These are phyloP conservation scores for Xenosphaeropsis pyriputrescens DNA, from an alignment of 2,329 filamentous ascomycete genomes.

Conservation along the genomic window DNA sequence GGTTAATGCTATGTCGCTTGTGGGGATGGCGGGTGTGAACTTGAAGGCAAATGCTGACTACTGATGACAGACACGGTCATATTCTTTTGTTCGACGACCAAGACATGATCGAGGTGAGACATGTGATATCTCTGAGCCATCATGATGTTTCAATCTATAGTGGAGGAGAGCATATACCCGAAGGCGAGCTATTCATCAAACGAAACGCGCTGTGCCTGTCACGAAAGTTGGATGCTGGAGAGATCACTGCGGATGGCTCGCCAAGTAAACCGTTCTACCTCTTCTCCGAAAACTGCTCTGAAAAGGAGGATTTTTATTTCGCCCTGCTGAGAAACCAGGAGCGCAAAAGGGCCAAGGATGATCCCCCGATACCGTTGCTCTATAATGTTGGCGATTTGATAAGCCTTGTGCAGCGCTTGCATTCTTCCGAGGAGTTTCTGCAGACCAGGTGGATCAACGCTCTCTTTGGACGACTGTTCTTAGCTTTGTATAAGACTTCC, in stretches of 20 bases:
- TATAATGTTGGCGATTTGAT: constrained; percentile 83
- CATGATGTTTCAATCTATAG: constrained; percentile 77
- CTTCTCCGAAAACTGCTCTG: constrained; percentile 88
- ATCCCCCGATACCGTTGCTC: constrained; percentile 53
- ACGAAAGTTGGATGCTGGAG: constrained; percentile 41
- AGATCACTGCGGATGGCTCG: constrained; percentile 37
- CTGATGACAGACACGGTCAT: constrained; percentile 59
- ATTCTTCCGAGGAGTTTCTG: constrained; percentile 80
- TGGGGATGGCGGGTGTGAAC: not conserved
- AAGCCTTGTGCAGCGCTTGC: constrained; percentile 74
- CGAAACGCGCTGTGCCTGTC: constrained; percentile 74
- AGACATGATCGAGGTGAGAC: constrained; percentile 87
- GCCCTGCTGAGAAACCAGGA: constrained; percentile 77
- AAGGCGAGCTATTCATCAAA: constrained; percentile 93
- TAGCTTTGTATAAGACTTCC: constrained; percentile 73
- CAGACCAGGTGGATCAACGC: constrained; percentile 93
- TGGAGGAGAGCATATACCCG: constrained; percentile 63
- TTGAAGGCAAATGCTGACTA: constrained; percentile 4
- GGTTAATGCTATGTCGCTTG: not conserved
- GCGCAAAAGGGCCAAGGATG: constrained; percentile 35
- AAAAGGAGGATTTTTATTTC: constrained; percentile 98
- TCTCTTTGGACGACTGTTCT: constrained; percentile 73
- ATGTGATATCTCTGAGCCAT: constrained; percentile 85
- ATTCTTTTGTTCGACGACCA: constrained; percentile 96
- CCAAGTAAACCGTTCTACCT: constrained; percentile 76